Conservation (phyloP, 2,329 filamentous ascomycete genomes). For the Paraconiothyrium brasiliense region DNA sequence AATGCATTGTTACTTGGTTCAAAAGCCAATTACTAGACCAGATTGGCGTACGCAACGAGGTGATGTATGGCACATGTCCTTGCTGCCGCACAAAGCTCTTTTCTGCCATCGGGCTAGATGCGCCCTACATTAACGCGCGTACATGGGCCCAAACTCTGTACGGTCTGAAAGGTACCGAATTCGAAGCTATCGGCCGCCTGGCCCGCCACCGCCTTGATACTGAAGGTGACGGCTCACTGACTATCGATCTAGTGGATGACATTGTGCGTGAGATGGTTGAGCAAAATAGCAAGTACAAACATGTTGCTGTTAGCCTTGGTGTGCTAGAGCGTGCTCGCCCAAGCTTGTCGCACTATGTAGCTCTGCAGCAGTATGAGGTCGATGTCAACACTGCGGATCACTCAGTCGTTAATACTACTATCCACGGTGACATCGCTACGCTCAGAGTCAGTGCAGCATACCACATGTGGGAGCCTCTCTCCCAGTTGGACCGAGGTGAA, state of each 20-base stretch:
- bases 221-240: not conserved
- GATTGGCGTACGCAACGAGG: not conserved
- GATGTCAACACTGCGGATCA: not conserved
- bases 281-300: not conserved
- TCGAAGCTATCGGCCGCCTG: not conserved
- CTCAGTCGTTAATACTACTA: not conserved
- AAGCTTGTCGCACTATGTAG: not conserved
- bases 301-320: not conserved
- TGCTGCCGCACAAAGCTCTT: not conserved
- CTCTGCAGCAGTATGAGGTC: not conserved
- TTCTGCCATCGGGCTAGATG: not conserved
- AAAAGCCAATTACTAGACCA: not conserved
- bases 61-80: not conserved
- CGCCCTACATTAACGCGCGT: not conserved
- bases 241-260: not conserved
- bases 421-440: not conserved
- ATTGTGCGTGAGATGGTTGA: not conserved
- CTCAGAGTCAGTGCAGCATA: not conserved
- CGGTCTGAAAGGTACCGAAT: not conserved
- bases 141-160: slow-evolving; percentile 1
- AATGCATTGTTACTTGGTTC: slow-evolving; percentile 3
- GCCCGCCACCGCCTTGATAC: not conserved
- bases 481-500: no score
- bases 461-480: no score
- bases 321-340: not conserved